Conservation (phyloP, 2,329 filamentous ascomycete genomes). For the Colletotrichum sp. region DNA sequence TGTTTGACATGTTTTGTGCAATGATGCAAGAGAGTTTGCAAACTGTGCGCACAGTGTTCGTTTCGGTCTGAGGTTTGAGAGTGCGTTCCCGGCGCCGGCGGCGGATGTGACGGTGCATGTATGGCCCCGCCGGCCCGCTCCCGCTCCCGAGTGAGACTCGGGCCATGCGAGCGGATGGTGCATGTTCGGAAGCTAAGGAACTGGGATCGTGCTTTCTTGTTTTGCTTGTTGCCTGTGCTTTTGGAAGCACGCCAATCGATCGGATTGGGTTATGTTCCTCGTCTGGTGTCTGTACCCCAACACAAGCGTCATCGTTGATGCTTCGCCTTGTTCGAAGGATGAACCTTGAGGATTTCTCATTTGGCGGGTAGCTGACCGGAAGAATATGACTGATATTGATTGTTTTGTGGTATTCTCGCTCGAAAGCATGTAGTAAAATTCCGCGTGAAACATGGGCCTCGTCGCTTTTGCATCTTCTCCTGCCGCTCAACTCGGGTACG, state of each 20-base stretch:
- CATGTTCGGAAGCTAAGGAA: background rate
- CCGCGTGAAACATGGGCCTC: background rate
- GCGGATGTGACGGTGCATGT: background rate
- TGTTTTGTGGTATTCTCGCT: background rate
- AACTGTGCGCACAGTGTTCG: background rate
- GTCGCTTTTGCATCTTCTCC: fast-evolving
- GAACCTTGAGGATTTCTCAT: no score
- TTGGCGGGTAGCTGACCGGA: fast-evolving
- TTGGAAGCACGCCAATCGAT: background rate
- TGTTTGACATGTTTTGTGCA: background rate
- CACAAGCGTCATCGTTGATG: no score
- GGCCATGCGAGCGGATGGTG: background rate
- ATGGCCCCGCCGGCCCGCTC: background rate
- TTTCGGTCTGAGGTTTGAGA: background rate
- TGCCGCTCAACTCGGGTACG: background rate
- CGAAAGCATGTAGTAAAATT: background rate
- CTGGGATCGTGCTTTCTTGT: background rate
- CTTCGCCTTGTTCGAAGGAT: no score
- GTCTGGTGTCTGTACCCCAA: background rate
- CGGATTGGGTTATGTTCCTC: background rate
- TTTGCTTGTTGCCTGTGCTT: background rate
- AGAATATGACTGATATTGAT: background rate
- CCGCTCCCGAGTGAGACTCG: background rate
- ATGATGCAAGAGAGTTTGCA: background rate
- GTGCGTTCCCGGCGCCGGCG: background rate